phyloP scores from a whole-genome alignment of 768 basidiomycete species.

The Roridomyces roridus region DNA sequence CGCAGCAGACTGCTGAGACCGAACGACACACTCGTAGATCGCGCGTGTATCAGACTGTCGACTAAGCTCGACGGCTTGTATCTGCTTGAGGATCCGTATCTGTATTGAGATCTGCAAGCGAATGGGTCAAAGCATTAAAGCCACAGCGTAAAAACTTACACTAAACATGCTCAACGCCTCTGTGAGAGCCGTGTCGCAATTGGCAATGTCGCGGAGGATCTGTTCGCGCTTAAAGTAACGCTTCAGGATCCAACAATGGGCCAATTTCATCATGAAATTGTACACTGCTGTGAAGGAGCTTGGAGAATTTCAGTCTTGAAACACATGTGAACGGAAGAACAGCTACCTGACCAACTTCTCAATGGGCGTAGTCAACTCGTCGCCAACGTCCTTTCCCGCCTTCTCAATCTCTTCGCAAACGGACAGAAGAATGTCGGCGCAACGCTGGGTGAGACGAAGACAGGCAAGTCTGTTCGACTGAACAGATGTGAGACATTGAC shows the following conservation, averaged over 20 bases:
- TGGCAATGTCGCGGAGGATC: constrained; percentile 57
- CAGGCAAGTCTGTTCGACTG: constrained; percentile 64
- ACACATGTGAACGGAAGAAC: neutral
- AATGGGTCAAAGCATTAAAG: neutral
- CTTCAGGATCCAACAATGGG: constrained; percentile 74
- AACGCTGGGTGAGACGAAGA: constrained; percentile 65
- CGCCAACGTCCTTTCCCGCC: constrained; percentile 47
- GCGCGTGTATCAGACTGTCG: constrained; percentile 46
- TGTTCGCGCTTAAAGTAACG: constrained; percentile 80
- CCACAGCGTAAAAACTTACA: constrained; percentile 20
- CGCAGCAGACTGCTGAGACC: constrained; percentile 12
- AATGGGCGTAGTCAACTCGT: constrained; percentile 55
- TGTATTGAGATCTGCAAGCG: constrained; percentile 45
- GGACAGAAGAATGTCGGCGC: constrained; percentile 61
- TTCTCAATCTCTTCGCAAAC: constrained; percentile 58
- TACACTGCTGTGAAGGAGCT: constrained; percentile 18
- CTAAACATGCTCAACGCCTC: constrained; percentile 65
- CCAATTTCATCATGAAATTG: constrained; percentile 48
- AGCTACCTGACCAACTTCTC: constrained; percentile 47
- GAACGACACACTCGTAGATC: constrained; percentile 36
- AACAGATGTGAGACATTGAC: neutral
- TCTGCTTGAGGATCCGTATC: constrained; percentile 57
- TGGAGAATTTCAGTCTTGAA: neutral
- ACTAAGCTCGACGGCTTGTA: constrained; percentile 51
- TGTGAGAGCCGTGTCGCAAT: constrained; percentile 57